Percentiles rank a stretch among this genome's conserved stretches.
Conservation (phyloP, 148 eudicot species). For the Persicaria maculosa region DNA sequence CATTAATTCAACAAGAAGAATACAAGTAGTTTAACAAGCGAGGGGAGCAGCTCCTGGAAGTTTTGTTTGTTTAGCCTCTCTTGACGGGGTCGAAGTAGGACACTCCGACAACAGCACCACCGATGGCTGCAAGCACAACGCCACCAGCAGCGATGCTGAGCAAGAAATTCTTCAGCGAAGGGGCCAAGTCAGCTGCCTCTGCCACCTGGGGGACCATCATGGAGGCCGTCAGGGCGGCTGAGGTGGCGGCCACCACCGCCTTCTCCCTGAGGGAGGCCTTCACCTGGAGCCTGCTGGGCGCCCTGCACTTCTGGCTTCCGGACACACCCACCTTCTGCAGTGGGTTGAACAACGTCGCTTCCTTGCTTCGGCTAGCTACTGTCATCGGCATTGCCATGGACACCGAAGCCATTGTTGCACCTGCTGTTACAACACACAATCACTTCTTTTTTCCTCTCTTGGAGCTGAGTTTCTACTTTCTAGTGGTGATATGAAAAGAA, state of each 20-base stretch:
- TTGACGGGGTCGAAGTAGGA: conserved; percentile 67
- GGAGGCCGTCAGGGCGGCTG: conserved; percentile 36
- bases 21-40: not conserved
- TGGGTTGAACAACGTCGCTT: conserved; percentile 38
- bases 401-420: conserved; percentile 36
- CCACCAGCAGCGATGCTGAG: conserved; percentile 52
- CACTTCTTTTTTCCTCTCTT: not conserved
- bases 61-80: conserved; percentile 7
- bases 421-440: not conserved
- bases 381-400: conserved; percentile 40
- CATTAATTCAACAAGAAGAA: not conserved
- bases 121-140: conserved; percentile 35
- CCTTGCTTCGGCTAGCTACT: conserved; percentile 15
- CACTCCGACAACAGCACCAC: conserved; percentile 49
- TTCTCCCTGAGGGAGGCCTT: conserved; percentile 47
- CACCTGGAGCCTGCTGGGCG: conserved; percentile 16
- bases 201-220: conserved; percentile 55
- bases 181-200: conserved; percentile 37
- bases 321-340: conserved; percentile 12
- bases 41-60: not conserved
- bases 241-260: conserved; percentile 35
- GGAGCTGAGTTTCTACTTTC: not conserved
- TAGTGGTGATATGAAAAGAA: conserved; percentile 6
- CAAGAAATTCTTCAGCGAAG: conserved; percentile 55
- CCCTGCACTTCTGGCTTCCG: conserved; percentile 15